Evolutionary conservation across 2,329 filamentous ascomycete species (phyloP).

Genomic region (Podosphaera xanthii): DNA sequence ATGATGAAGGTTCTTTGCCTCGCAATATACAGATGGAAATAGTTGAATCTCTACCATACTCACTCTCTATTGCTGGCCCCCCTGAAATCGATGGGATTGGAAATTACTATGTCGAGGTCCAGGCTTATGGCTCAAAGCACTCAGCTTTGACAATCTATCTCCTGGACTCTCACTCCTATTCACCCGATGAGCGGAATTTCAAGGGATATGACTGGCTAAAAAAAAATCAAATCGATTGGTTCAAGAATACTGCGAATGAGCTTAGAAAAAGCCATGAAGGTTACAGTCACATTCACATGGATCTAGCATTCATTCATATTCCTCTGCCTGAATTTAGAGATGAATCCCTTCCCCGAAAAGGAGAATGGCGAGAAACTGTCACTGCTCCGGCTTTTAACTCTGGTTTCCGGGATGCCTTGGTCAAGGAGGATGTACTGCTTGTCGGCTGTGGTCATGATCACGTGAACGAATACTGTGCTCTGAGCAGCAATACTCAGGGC

Average conservation of each 20-base stretch:
- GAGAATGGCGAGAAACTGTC: constrained; percentile 58
- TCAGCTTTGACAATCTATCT: constrained; percentile 88
- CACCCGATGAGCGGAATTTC: constrained; percentile 68
- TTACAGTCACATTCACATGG: constrained; percentile 82
- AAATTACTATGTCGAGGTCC: constrained; percentile 82
- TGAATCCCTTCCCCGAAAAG: constrained; percentile 34
- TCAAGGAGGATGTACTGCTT: constrained; percentile 65
- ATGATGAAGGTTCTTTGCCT: constrained; percentile 60
- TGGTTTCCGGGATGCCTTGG: constrained; percentile 74
- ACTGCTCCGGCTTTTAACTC: constrained; percentile 81
- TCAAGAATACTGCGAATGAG: constrained; percentile 50
- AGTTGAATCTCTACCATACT: constrained; percentile 71
- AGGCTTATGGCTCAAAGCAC: constrained; percentile 63
- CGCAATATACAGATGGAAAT: constrained; percentile 65
- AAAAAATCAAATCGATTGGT: constrained; percentile 84
- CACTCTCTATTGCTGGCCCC: constrained; percentile 64
- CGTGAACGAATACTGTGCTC: constrained; percentile 85
- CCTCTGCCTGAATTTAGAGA: constrained; percentile 73
- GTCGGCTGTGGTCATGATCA: constrained; percentile 92
- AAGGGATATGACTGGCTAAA: constrained; percentile 98
- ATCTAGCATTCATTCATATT: constrained; percentile 94
- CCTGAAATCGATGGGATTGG: constrained; percentile 71
- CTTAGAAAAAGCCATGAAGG: constrained; percentile 58
- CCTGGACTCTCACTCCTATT: constrained; percentile 80
- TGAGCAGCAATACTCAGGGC: constrained; percentile 22